These are phyloP conservation scores for Brettanomyces nanus DNA, from an alignment of 805 yeast genomes.

Conservation along the genomic window DNA sequence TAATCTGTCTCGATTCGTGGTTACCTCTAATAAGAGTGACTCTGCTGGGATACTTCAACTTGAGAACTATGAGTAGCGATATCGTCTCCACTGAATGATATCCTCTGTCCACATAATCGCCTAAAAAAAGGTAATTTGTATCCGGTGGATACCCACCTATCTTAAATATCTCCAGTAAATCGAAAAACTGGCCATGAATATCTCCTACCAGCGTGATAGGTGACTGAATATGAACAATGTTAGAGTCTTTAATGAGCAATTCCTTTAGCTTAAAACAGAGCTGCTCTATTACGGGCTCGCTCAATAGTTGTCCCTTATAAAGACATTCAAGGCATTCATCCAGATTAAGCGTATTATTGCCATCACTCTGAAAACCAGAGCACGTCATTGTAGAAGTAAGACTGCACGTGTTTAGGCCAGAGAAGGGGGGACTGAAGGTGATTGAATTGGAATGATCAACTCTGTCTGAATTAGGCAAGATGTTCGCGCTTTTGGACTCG, in stretches of 20 bases:
- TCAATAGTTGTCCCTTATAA: slow-evolving; percentile 55
- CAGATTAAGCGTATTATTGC: slow-evolving; percentile 35
- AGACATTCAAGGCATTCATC: slow-evolving; percentile 66
- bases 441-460: not conserved
- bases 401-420: not conserved
- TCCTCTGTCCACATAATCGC: slow-evolving; percentile 96
- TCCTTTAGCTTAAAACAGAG: slow-evolving; percentile 79
- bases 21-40: slow-evolving; percentile 84
- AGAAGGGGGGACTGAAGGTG: not conserved
- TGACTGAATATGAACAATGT: slow-evolving; percentile 72
- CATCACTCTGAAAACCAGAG: slow-evolving; percentile 4
- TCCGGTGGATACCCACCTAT: slow-evolving; percentile 93
- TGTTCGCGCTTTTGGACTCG: too few relatives aligned
- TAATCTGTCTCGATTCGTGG: slow-evolving; percentile 94
- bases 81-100: slow-evolving; percentile 92
- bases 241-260: slow-evolving; percentile 68
- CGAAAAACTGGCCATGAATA: slow-evolving; percentile 96
- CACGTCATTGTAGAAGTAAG: not conserved
- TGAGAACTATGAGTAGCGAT: slow-evolving; percentile 68
- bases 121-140: slow-evolving; percentile 86
- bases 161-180: slow-evolving; percentile 81
- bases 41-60: slow-evolving; percentile 80
- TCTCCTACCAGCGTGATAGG: slow-evolving; percentile 97
- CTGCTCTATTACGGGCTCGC: slow-evolving; percentile 62
- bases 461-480: too few relatives aligned